Conservation (phyloP, 768 basidiomycete species). For the Trichaptum fuscoviolaceum region DNA sequence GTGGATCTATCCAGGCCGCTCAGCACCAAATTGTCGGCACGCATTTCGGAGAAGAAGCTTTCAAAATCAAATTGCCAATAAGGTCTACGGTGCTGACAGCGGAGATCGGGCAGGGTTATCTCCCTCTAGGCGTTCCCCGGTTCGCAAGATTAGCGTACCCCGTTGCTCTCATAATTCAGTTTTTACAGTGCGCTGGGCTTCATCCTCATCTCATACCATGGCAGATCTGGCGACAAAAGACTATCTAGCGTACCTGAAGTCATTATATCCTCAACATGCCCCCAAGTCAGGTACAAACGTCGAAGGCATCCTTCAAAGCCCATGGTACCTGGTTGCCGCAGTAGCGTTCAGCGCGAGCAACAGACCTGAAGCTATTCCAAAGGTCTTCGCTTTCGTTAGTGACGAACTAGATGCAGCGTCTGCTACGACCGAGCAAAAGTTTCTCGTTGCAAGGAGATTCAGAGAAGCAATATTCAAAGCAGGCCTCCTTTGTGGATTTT, state of each 20-base stretch:
- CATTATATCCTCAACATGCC: slow-evolving; percentile 34
- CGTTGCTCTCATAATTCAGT: too few species aligned
- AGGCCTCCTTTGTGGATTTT: slow-evolving; percentile 51
- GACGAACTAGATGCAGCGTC: slow-evolving; percentile 32
- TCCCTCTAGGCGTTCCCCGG: too few species aligned
- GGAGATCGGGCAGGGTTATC: too few species aligned
- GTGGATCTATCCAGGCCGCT: too few species aligned
- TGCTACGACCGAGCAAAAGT: slow-evolving; percentile 27
- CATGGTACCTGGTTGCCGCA: slow-evolving; percentile 57
- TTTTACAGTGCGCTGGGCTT: too few species aligned
- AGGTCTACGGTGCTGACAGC: too few species aligned
- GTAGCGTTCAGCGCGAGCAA: slow-evolving; percentile 58
- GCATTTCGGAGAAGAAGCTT: too few species aligned
- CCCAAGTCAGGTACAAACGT: slow-evolving; percentile 11
- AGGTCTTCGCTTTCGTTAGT: slow-evolving; percentile 46
- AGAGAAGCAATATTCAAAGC: slow-evolving; percentile 60
- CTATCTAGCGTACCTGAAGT: slow-evolving; percentile 40
- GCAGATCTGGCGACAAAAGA: slow-evolving; percentile 32
- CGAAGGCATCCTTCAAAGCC: slow-evolving; percentile 28
- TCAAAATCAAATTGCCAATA: too few species aligned
- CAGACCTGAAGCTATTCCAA: slow-evolving; percentile 50
- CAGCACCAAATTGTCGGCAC: too few species aligned
- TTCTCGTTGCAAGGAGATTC: slow-evolving; percentile 46
- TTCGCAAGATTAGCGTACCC: too few species aligned
- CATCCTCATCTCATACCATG: slow-evolving; percentile 13